A percentile compares a stretch with the other conserved stretches of the same genome.
phyloP scores from a whole-genome alignment of 2,329 filamentous ascomycete genomes.

The Xylaria sp. region DNA sequence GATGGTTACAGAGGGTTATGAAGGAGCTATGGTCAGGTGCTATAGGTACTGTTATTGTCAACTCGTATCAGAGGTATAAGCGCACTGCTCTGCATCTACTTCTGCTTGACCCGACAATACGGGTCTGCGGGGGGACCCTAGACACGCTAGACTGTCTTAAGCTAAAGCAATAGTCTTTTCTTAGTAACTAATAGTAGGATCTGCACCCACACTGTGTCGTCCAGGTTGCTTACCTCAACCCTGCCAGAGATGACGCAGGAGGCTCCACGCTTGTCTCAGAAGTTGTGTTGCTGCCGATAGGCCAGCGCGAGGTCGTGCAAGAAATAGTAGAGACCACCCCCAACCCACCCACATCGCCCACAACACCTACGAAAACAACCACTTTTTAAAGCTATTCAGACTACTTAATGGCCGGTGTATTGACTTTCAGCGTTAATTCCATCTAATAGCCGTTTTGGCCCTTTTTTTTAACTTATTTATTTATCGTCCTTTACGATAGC shows the following conservation, averaged over 20 bases:
- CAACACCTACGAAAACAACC: no score
- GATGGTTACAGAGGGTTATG: no score
- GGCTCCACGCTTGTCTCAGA: neutral
- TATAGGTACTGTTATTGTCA: neutral
- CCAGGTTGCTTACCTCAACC: neutral
- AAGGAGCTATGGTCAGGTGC: neutral
- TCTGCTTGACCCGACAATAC: constrained; percentile 7
- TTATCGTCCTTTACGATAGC: no score
- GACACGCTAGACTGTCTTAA: neutral
- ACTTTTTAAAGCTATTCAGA: no score
- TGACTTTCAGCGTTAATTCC: no score
- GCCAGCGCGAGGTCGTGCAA: no score
- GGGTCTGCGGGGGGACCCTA: constrained; percentile 3
- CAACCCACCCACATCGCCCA: no score
- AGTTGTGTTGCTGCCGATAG: neutral
- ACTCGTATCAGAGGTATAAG: neutral
- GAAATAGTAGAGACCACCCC: no score
- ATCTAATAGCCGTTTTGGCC: no score
- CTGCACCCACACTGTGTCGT: neutral
- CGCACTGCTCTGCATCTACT: neutral
- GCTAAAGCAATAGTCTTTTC: neutral
- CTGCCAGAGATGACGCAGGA: neutral
- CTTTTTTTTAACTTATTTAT: no score
- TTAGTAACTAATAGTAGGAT: no score
- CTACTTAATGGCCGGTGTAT: no score